These are phyloP conservation scores for Pseudogymnoascus sp. DNA, from an alignment of 2,329 filamentous ascomycete species.

Conservation along the genomic window DNA sequence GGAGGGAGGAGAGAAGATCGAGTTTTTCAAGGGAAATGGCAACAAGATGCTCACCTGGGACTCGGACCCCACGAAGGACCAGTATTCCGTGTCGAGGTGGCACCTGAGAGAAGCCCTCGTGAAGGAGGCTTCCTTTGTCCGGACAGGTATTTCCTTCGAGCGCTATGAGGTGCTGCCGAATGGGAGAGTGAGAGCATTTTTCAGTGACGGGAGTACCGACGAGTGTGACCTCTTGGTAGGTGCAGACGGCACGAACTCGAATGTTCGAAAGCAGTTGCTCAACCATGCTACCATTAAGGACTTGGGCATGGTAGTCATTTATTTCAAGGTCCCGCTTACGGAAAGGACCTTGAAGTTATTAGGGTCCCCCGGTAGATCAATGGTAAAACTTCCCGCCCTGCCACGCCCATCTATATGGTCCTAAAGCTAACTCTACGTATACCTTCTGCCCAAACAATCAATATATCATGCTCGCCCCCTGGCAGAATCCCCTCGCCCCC, in stretches of 20 bases:
- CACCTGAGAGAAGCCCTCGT: constrained; percentile 24
- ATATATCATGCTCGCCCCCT: constrained; percentile 26
- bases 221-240: constrained; percentile 61
- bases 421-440: constrained; percentile 12
- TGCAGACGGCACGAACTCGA: constrained; percentile 90
- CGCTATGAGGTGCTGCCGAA: constrained; percentile 13
- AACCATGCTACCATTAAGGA: constrained; percentile 19
- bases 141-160: constrained; percentile 11
- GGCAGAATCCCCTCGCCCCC: constrained; percentile 24
- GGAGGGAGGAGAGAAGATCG: constrained; percentile 22
- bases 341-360: constrained; percentile 8
- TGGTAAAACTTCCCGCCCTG: background rate
- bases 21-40: constrained; percentile 24
- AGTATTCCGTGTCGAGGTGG: constrained; percentile 26
- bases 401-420: background rate
- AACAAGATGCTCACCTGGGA: constrained; percentile 24
- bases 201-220: constrained; percentile 7
- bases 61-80: constrained; percentile 23
- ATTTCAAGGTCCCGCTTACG: constrained; percentile 28
- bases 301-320: constrained; percentile 25
- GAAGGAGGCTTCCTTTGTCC: constrained; percentile 19
- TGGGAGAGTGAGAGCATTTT: constrained; percentile 11
- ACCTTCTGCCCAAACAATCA: constrained; percentile 24
- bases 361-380: background rate
- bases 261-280: constrained; percentile 52